phyloP scores from a whole-genome alignment of 768 basidiomycete species.

The Phylloporus sp. region DNA sequence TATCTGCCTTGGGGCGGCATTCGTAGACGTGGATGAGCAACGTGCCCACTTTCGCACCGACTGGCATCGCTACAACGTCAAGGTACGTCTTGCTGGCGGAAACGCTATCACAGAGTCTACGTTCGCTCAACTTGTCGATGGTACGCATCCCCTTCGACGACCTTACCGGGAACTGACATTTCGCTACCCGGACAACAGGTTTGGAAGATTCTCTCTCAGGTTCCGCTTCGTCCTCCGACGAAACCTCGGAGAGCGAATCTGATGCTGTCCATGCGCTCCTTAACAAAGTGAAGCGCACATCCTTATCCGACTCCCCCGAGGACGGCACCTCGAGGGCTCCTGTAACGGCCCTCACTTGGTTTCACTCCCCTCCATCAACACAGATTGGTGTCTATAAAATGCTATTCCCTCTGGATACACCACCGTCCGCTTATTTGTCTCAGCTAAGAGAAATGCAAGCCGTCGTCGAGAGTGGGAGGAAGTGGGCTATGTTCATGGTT shows the following conservation, averaged over 20 bases:
- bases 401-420: conserved; percentile 51
- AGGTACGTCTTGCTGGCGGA: conserved; percentile 63
- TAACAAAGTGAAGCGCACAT: conserved; percentile 47
- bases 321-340: conserved; percentile 35
- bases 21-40: conserved; percentile 76
- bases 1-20: conserved; percentile 64
- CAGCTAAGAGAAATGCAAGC: conserved; percentile 66
- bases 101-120: conserved; percentile 60
- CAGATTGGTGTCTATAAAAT: conserved; percentile 87
- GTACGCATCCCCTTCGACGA: conserved; percentile 38
- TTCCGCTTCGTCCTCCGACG: conserved; percentile 68
- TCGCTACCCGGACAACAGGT: conserved; percentile 33
- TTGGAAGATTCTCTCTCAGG: conserved; percentile 90
- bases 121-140: conserved; percentile 77
- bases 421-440: conserved; percentile 46
- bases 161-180: not conserved
- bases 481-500: conserved; percentile 94
- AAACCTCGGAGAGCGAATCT: conserved; percentile 55
- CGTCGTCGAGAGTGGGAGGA: conserved; percentile 50
- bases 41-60: conserved; percentile 86
- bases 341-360: conserved; percentile 81
- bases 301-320: conserved; percentile 46
- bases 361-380: conserved; percentile 79
- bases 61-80: conserved; percentile 98
- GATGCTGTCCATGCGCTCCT: conserved; percentile 65